Evolutionary conservation across 331 rosid genomes (phyloP), one percentile per base, ranked within the genome.

Genomic region (Erythrophleum ivorense): DNA sequence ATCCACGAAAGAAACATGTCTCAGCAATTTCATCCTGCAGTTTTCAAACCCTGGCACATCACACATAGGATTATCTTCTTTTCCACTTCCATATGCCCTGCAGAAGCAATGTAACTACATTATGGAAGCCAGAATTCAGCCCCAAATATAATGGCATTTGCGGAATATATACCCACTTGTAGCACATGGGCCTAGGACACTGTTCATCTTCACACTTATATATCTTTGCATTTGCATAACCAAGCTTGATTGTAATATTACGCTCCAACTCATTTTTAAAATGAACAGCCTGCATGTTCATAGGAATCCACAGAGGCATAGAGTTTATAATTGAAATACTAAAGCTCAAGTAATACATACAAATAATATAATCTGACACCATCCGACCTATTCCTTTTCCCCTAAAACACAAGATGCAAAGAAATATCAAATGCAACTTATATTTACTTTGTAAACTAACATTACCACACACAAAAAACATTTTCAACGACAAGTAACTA

Each of bases 41-140:
- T 80, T 88, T 82, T 91, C 92, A 85, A 87, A 88, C 50, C 94
- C 94, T 19, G 82, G 86, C 63, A 88, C 91, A 41, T 91, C 92
- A 71, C 94, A 91, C 18, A 82, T 74, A 24, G 94, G 94, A 84
- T 57, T 79, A 40, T 91, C 94, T 87, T 91, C 91, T 77, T 91
- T 91, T 76, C 92, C 94, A 82, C 94, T 91, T 84, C 94, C 92
- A 80, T 91, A 88, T 9, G 91, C 92, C 90, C 91, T 91, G 73
- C 19, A 78, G 29, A 45, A 46, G 48, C 45, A 64, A 64, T 36
- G 36, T 6, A 16, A 34, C 48, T 34, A 6, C 48, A 34, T 36
- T 18, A 64, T 64, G 46, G 18, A 64, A 64, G 12, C 73, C 19
- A 24, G 64, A 60, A 84, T 66, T 45, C 12, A 75, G 73, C 72